These are phyloP conservation scores for Aeschynomene evenia DNA, from an alignment of 306 rosid genomes.

Conservation along the genomic window DNA sequence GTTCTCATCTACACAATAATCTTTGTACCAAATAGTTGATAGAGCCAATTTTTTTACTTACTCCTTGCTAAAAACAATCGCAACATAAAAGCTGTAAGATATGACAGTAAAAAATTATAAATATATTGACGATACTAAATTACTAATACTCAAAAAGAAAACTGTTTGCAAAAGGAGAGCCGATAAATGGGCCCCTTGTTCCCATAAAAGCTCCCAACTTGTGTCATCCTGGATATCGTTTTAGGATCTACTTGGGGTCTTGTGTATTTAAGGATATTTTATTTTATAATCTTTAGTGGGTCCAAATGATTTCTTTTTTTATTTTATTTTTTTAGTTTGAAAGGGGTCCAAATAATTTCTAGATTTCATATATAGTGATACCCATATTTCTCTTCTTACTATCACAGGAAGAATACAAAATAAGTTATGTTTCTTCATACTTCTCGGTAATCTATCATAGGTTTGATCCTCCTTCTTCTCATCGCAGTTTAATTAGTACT, in stretches of 20 bases:
- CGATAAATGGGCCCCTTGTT: constrained; percentile 17
- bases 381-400: neutral
- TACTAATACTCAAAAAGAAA: too few species aligned
- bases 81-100: too few species aligned
- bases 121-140: too few species aligned
- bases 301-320: neutral
- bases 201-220: constrained; percentile 2
- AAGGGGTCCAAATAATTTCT: constrained; percentile 4
- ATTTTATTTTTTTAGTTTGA: constrained; percentile 10
- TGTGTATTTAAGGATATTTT: neutral
- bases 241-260: constrained; percentile 8
- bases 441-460: neutral
- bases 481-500: neutral
- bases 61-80: too few species aligned
- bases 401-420: neutral
- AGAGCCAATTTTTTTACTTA: too few species aligned
- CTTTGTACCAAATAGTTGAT: too few species aligned
- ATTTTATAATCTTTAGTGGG: constrained; percentile 22
- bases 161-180: constrained; percentile 4
- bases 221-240: neutral
- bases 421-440: neutral
- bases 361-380: neutral
- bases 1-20: too few species aligned
- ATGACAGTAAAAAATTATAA: too few species aligned
- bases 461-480: neutral